phyloP scores from a whole-genome alignment of 1,284 basidiomycete species.

The Puccinia sorghi region DNA sequence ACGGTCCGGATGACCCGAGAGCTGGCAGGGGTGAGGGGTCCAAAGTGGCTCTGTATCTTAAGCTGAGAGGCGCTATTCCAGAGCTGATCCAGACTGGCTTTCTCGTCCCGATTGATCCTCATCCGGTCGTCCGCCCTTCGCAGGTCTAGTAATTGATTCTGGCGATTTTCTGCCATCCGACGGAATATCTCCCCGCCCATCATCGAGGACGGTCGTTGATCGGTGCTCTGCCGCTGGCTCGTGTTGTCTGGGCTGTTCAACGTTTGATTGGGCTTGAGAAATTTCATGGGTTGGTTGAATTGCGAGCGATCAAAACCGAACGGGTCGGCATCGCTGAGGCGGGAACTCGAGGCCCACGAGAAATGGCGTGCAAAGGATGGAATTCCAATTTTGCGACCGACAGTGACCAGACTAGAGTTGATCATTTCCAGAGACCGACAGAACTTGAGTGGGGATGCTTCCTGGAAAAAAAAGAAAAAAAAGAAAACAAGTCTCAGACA shows the following conservation, averaged over 20 bases:
- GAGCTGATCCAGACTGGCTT: slow-evolving; percentile 47
- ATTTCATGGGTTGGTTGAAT: not conserved
- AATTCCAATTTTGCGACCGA: not conserved
- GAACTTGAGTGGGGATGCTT: not conserved
- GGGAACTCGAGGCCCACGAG: not conserved
- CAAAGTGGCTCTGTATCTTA: slow-evolving; percentile 37
- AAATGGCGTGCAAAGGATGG: not conserved
- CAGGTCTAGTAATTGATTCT: slow-evolving; percentile 18
- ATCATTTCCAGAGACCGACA: not conserved
- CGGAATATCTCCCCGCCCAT: slow-evolving; percentile 32
- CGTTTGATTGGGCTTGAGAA: not conserved
- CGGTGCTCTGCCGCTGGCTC: not conserved
- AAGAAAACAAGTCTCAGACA: too few species aligned
- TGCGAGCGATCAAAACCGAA: slow-evolving; percentile 21
- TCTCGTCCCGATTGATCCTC: slow-evolving; percentile 14
- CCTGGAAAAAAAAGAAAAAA: too few species aligned
- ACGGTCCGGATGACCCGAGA: slow-evolving; percentile 37
- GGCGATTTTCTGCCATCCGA: slow-evolving; percentile 31
- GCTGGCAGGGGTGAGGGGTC: slow-evolving; percentile 41
- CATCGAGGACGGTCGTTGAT: not conserved
- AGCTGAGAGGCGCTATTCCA: slow-evolving; percentile 35
- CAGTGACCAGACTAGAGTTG: not conserved
- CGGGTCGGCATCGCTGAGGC: slow-evolving; percentile 12
- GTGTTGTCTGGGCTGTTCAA: too few species aligned
- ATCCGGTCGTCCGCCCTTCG: slow-evolving; percentile 10